Base-by-base conservation (phyloP, 2,329 filamentous ascomycete species). In the Pezicula carpinea region DNA sequence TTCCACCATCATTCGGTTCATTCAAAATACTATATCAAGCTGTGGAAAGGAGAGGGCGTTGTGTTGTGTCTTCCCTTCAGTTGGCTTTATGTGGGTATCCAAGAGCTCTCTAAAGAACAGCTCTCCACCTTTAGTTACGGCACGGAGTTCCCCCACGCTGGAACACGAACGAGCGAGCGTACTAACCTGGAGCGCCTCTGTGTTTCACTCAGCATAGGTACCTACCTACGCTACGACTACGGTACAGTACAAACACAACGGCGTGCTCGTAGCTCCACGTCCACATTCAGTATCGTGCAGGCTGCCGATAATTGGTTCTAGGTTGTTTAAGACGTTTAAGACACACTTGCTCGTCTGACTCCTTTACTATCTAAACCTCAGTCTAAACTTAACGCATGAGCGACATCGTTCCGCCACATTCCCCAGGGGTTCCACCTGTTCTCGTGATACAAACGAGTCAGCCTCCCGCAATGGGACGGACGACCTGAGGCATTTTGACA, bases 261-360 rank as follows among this genome's bases (percentile, higher is more conserved):
- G 14, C 32, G 14, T 34, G 17, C 32, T 29, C 26, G 26, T 29
- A 11, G 10, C 8, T 11, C 3, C 26, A 29, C 26, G 13, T 29
- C 8, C 8, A 29, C 26, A 29, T 13, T 29, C 26, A 29, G 10
- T 29, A 29, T 29, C 26, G 26, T 29, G 8, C 6, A 10, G 10
- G 26, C 26, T 8, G 26, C 26, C 26, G 5, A 10, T 35, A 15
- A 1, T 35, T 35, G n/a, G n/a, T 14, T 35, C 32, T 17, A 34
- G 14, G 13, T 35, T 15, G 18, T 4, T 4, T 35, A 35, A 23
- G 10, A 23, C 19, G 18, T 4, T 4, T 35, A 35, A 23, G 10
- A 23, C 19, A 21, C 23, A 40, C 38, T 40, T 40, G 38, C 38
- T 40, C 38, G 38, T 23, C 21, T 40, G 38, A 40, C 38, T 40